Base-by-base conservation (phyloP, 495 filamentous ascomycete species). In the Cercophora newfieldiana region DNA sequence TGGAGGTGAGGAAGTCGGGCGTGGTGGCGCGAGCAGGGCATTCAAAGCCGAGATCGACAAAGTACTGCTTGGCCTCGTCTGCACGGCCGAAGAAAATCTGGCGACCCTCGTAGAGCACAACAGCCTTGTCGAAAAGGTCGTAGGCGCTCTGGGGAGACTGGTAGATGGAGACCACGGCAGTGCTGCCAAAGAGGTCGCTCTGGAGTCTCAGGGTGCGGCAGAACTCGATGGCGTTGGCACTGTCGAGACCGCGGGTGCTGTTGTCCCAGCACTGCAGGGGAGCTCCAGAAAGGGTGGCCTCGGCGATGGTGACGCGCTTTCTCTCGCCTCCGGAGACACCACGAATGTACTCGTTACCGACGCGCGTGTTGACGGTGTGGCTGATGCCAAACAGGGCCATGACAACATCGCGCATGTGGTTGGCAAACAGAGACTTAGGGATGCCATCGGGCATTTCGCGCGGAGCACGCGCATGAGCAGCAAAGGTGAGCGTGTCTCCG, bases 241-340 rank as follows among this genome's bases (percentile, higher is more conserved):
- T 89, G 71, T 96, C 92, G 25, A 96, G 74, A 66, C 91, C 92
- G 75, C 92, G 82, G 6, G 92, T 94, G 65, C 86, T 90, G 76
- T 91, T 91, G 70, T 95, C 92, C 92, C 92, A 96, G 79, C 90
- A 93, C 69, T 91, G 89, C 14, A 96, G 75, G 0, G 89, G 87
- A 24, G 85, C 85, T 7, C 83, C 82, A 50, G 86, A 88, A 24
- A 93, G 78, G 7, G 85, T 83, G 24, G 82, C 83, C 68, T 95
- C 92, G 3, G 90, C 88, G 68, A 95, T 94, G 76, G 87, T 91
- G 55, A 93, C 90, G 66, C 92, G 87, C 79, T 94, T 94, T 10
- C 92, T 75, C 75, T 96, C 92, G 64, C 92, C 92, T 61, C 92
- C 92, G 29, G 86, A 89, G 0, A 95, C 89, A 64, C 92, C 92